Evolutionary conservation across 345 rosid species (phyloP), one percentile per base, ranked within the genome.

Genomic region (Psidium guajava): DNA sequence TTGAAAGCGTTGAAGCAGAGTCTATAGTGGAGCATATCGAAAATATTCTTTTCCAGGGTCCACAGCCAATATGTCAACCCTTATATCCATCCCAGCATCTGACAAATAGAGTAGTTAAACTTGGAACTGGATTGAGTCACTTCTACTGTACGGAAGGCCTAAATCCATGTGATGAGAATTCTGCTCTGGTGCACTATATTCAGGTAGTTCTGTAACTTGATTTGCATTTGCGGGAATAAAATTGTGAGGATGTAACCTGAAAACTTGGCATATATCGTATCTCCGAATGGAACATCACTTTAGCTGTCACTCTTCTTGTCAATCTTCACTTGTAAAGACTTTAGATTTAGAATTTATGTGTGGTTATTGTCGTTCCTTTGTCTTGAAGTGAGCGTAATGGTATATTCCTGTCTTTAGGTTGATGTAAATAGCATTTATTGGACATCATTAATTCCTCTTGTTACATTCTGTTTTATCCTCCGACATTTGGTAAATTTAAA

Each of bases 141-240:
- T 87, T 90, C 84, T 94, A 92, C 90, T 90, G 90, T 69, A 89
- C 88, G 61, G 92, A 90, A 83, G 98, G 97, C 87, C 91, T 94
- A 86, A 97, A 97, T 91, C 97, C 95, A 47, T 89, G 86, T 25
- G 94, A 97, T 77, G 98, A 97, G 91, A 97, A 95, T 88, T 94
- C 98, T 82, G 92, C 96, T 53, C 87, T 95, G 15, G 86, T 97
- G 52, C 99, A 95, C 90, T 95, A 95, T 88, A 95, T 95, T 84
- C 99, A 97, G 98, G 98, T 97, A 88, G 81, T 52, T 61, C 12
- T 11, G 42, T 54, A 32, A 69, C 47, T 36, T 69, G 47, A 69
- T 88, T 36, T 69, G 77, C 47, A 69, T 69, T 18, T 69, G 14
- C 13, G 9, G 47, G 47, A 69, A 69, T 69, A 47, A 69, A 61